A percentile compares a stretch with the other conserved stretches of the same genome.
These are phyloP conservation scores for Ligustrum vulgare DNA, from an alignment of 257 asterid species.

Conservation along the genomic window DNA sequence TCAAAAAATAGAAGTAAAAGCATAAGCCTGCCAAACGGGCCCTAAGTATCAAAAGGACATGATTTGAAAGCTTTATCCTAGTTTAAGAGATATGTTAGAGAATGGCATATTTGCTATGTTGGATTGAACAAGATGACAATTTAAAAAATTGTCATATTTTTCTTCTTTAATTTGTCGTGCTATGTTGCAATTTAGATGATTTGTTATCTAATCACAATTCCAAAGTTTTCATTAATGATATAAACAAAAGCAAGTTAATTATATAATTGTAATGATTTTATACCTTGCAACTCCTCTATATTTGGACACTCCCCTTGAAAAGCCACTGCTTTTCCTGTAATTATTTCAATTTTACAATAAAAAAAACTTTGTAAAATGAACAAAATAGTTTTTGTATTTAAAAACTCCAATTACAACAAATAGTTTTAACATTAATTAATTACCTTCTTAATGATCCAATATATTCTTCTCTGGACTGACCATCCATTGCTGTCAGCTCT, in stretches of 20 bases:
- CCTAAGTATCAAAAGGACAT: background rate
- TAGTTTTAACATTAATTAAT: background rate
- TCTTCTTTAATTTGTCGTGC: background rate
- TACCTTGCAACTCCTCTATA: conserved; percentile 93
- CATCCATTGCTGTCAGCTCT: conserved; percentile 65
- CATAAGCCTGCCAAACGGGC: no score
- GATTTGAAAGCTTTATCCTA: background rate
- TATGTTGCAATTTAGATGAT: background rate
- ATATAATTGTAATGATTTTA: background rate
- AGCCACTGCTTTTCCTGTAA: conserved; percentile 84
- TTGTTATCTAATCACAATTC: background rate
- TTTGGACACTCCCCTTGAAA: conserved; percentile 85
- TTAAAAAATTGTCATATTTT: background rate
- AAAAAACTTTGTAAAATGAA: background rate
- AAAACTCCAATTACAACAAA: background rate
- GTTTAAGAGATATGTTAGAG: background rate
- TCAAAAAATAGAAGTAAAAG: no score
- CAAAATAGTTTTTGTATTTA: background rate
- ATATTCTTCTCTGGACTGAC: conserved; percentile 82
- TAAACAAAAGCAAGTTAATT: background rate
- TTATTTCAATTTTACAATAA: conserved; percentile 1
- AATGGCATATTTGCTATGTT: background rate
- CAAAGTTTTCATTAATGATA: background rate
- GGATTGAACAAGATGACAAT: background rate
- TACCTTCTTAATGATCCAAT: conserved; percentile 84